Evolutionary conservation across 345 rosid species (phyloP).

Genomic region (Eucalyptus cloeziana): DNA sequence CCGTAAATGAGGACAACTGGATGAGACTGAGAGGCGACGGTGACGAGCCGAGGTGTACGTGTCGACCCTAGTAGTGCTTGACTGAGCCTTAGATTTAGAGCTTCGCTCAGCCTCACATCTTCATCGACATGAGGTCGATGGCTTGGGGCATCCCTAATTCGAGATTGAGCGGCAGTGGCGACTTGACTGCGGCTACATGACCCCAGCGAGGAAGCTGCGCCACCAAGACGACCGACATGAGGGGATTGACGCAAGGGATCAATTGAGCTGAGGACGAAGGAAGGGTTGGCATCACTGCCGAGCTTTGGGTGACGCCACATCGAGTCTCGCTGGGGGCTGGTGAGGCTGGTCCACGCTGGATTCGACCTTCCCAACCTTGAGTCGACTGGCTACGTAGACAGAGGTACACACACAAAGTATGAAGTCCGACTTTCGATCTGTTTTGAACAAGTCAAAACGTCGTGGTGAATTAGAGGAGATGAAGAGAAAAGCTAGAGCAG

Average conservation of each 20-base stretch:
- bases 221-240: neutral
- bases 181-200: neutral
- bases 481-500: slow-evolving; percentile 87
- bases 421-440: neutral
- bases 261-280: neutral
- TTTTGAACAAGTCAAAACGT: slow-evolving; percentile 14
- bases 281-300: neutral
- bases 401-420: neutral
- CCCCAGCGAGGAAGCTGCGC: neutral
- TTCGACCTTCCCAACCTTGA: neutral
- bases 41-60: neutral
- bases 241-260: neutral
- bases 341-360: neutral
- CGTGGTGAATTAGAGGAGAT: slow-evolving; percentile 52
- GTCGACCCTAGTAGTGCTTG: neutral
- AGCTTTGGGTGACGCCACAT: neutral
- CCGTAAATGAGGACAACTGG: neutral
- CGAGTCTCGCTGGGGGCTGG: neutral
- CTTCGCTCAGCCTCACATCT: neutral
- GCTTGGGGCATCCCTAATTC: neutral
- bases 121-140: neutral
- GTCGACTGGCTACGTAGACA: neutral
- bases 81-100: neutral
- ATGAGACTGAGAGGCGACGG: neutral
- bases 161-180: neutral